A percentile compares a stretch with the other conserved stretches of the same genome.
Evolutionary conservation across 768 basidiomycete genomes (phyloP).

Genomic region (Clathrus columnatus): DNA sequence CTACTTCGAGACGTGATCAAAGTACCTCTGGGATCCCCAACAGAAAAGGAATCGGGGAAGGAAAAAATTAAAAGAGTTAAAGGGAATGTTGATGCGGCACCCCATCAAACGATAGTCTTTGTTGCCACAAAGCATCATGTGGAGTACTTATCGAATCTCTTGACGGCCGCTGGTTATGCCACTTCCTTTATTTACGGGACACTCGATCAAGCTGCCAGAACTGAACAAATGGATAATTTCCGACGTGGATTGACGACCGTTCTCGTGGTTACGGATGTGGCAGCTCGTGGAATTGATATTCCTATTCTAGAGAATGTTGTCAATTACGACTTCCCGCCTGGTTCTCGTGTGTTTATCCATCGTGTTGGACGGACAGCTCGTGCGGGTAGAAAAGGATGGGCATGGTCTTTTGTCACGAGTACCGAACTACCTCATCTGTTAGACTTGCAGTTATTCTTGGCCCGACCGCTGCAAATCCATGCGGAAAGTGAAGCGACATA

Average conservation of each 20-base stretch:
- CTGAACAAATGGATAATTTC: slow-evolving; percentile 86
- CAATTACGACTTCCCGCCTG: slow-evolving; percentile 97
- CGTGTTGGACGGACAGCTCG: slow-evolving; percentile 95
- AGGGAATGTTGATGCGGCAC: slow-evolving; percentile 45
- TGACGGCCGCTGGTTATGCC: slow-evolving; percentile 74
- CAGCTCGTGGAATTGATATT: slow-evolving; percentile 96
- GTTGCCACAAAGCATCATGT: slow-evolving; percentile 98
- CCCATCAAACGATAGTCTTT: slow-evolving; percentile 92
- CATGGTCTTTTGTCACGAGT: slow-evolving; percentile 88
- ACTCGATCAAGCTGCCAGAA: slow-evolving; percentile 85
- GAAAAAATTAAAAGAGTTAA: slow-evolving; percentile 45
- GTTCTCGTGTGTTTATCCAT: slow-evolving; percentile 89
- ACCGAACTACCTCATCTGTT: slow-evolving; percentile 82
- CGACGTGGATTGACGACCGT: slow-evolving; percentile 70
- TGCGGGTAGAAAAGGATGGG: slow-evolving; percentile 91
- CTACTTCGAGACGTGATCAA: slow-evolving; percentile 83
- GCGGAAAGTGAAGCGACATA: slow-evolving; percentile 48
- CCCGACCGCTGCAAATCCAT: slow-evolving; percentile 60
- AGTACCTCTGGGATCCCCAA: slow-evolving; percentile 50
- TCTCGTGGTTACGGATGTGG: slow-evolving; percentile 95
- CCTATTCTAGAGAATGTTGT: slow-evolving; percentile 93
- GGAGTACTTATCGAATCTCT: slow-evolving; percentile 78
- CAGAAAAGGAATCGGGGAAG: slow-evolving; percentile 27
- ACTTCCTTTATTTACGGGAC: slow-evolving; percentile 95
- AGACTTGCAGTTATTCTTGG: slow-evolving; percentile 89